Percentiles rank a stretch among this genome's conserved stretches.
Conservation (phyloP, 2,329 filamentous ascomycete genomes). For the Cryphonectria carpinicola region DNA sequence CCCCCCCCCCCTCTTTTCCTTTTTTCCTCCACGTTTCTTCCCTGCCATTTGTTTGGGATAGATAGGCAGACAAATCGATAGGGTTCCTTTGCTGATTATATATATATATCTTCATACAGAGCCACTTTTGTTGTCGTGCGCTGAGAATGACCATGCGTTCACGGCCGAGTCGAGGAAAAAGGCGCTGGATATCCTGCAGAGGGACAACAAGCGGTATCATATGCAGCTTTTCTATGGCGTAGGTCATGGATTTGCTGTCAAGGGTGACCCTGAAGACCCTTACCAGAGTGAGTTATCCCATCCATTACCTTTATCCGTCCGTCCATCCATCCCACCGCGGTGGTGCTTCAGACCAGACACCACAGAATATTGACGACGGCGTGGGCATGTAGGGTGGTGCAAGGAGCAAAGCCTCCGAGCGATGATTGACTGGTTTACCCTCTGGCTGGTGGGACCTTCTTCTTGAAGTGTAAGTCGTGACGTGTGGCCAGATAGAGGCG, state of each 20-base stretch:
- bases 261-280: constrained; percentile 52
- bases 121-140: constrained; percentile 51
- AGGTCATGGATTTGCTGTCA: constrained; percentile 66
- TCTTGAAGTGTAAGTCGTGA: background rate
- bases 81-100: background rate
- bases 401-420: constrained; percentile 38
- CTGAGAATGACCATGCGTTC: constrained; percentile 51
- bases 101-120: constrained; percentile 31
- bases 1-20: background rate
- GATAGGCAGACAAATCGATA: too few relatives aligned
- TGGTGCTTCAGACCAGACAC: background rate
- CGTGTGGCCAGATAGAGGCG: background rate
- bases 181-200: constrained; percentile 48
- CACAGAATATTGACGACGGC: constrained; percentile 14
- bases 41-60: too few relatives aligned
- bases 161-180: constrained; percentile 41
- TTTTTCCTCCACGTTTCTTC: background rate
- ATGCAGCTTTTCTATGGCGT: constrained; percentile 66
- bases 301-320: background rate
- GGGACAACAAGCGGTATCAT: constrained; percentile 56
- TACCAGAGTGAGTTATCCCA: constrained; percentile 41
- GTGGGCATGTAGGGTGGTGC: constrained; percentile 33
- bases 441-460: constrained; percentile 33
- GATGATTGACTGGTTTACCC: constrained; percentile 37
- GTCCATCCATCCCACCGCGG: background rate